Evolutionary conservation across 2,329 filamentous ascomycete genomes (phyloP), one percentile per base, ranked within the genome.

Genomic region (Massarina eburnea): DNA sequence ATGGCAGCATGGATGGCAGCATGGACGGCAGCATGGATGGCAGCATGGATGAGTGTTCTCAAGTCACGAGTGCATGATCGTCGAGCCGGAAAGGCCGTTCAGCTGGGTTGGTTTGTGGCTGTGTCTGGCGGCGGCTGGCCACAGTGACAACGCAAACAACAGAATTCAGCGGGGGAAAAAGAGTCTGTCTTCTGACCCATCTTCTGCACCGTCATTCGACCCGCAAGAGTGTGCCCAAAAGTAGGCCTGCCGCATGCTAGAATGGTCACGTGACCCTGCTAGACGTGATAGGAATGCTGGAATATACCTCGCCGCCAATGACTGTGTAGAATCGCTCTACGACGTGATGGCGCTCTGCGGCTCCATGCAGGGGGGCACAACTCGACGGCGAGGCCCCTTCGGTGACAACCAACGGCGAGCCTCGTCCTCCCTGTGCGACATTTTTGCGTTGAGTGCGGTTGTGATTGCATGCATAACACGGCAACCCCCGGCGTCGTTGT

Each of bases 71-170:
- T 35, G 44, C 54, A 43, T 41, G 42, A 39, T 32, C 42, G 37
- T 48, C 45, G 22, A 57, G 49, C 49, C 62, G 62, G 62, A 49
- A 49, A 37, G 55, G 36, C 63, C 62, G 63, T 59, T 47, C 27
- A 30, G 27, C 27, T 30, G 27, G 63, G 61, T 65, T 52, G 52
- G 8, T 37, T 21, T 61, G 66, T 67, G 65, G 66, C 66, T 70
- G 64, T 57, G 65, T 29, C 38, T 36, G 55, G n/a, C 59, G 61
- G 58, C 37, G 36, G 52, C 48, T 64, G 58, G 62, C 62, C 61
- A 63, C 60, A 48, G 9, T 59, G 61, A 59, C 62, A 66, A 54
- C 62, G 53, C 62, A 65, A 63, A 57, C 59, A 60, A 53, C 34
- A 42, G 43, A 44, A 38, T 26, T n/a, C n/a, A n/a, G n/a, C n/a